Conservation (phyloP, 2,329 filamentous ascomycete genomes). For the Cordyceps tenuipes region DNA sequence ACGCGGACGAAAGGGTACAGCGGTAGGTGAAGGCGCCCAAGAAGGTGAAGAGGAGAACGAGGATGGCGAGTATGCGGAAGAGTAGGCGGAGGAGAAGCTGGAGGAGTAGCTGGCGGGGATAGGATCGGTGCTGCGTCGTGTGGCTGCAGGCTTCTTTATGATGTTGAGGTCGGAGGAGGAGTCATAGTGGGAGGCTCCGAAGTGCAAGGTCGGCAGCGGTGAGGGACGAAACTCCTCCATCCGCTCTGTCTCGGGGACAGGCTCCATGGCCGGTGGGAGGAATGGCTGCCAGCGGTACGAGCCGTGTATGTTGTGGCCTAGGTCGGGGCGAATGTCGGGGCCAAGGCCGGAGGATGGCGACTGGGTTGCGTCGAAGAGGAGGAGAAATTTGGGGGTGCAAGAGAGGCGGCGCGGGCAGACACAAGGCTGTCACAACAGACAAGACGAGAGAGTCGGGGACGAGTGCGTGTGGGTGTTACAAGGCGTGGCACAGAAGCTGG, state of each 20-base stretch:
- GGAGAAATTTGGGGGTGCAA: neutral
- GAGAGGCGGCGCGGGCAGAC: neutral
- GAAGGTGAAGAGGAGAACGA: constrained; percentile 35
- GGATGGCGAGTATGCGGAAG: constrained; percentile 36
- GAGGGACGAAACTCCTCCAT: constrained; percentile 58
- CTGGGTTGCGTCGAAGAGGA: neutral
- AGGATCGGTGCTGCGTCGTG: constrained; percentile 53
- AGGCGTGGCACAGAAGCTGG: constrained; percentile 6
- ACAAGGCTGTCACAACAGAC: neutral
- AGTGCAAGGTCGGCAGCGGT: constrained; percentile 45
- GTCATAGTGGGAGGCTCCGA: constrained; percentile 32
- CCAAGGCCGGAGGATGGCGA: neutral
- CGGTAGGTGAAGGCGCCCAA: constrained; percentile 36
- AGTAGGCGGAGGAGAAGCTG: constrained; percentile 20
- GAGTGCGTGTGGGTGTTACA: neutral
- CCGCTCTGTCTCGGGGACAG: constrained; percentile 59
- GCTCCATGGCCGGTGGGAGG: constrained; percentile 42
- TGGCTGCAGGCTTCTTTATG: constrained; percentile 41
- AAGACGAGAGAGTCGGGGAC: constrained; percentile 7
- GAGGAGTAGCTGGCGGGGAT: constrained; percentile 42
- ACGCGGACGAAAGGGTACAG: constrained; percentile 51
- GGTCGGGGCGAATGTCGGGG: neutral
- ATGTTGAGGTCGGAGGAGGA: constrained; percentile 35
- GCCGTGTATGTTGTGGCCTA: neutral
- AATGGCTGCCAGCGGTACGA: neutral